Evolutionary conservation across 2,329 filamentous ascomycete genomes (phyloP).

Genomic region (Aspergillus chevalieri): DNA sequence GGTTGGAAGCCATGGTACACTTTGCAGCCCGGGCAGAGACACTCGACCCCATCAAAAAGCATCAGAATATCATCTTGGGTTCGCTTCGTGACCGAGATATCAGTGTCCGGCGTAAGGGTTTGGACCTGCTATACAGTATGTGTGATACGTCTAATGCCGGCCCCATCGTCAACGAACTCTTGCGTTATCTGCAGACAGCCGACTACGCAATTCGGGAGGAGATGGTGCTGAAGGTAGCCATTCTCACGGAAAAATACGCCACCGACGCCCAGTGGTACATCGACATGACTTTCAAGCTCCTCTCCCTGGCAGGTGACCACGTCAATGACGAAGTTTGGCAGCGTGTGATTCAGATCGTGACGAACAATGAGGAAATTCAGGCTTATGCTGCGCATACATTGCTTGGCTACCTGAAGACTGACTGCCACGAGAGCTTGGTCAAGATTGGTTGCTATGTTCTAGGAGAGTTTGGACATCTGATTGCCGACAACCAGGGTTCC

Average conservation of each 20-base stretch:
- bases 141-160: conserved; percentile 93
- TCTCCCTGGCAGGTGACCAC: conserved; percentile 95
- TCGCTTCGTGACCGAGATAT: conserved; percentile 94
- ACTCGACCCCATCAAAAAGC: conserved; percentile 93
- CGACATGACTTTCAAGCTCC: conserved; percentile 87
- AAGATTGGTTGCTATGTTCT: conserved; percentile 97
- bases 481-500: conserved; percentile 85
- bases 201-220: conserved; percentile 98
- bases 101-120: conserved; percentile 88
- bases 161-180: conserved; percentile 84
- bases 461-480: conserved; percentile 93
- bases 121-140: conserved; percentile 98
- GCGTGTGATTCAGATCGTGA: conserved; percentile 95
- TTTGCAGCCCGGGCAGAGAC: conserved; percentile 89
- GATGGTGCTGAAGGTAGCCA: conserved; percentile 98
- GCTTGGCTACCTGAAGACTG: conserved; percentile 82
- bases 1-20: conserved; percentile 96
- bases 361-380: conserved; percentile 97
- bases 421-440: conserved; percentile 93
- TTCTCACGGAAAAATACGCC: conserved; percentile 95
- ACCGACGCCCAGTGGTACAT: conserved; percentile 99
- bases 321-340: conserved; percentile 99
- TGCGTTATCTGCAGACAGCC: conserved; percentile 91
- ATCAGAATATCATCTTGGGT: conserved; percentile 91
- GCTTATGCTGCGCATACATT: conserved; percentile 94